Evolutionary conservation across 371 early-diverging fungal species (phyloP).

Genomic region (Lichtheimia hyalospora): DNA sequence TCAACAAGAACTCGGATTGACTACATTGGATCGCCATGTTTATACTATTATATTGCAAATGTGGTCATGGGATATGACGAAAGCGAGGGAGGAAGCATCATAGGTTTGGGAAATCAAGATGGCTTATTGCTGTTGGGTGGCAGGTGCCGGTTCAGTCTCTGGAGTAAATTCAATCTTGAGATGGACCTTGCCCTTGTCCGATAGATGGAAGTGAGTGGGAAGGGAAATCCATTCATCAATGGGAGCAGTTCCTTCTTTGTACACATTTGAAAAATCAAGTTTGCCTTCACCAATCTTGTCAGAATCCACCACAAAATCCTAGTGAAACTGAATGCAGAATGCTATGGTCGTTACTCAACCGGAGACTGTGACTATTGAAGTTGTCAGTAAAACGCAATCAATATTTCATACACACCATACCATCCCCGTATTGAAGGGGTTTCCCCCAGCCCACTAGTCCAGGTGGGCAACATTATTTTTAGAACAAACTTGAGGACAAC

Average conservation of each 20-base stretch:
- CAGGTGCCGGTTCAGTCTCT: no score
- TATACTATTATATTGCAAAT: conserved; percentile 14
- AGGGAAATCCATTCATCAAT: conserved; percentile 17
- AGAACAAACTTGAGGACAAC: no score
- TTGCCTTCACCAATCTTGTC: conserved; percentile 47
- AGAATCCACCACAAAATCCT: conserved; percentile 23
- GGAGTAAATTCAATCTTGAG: neutral
- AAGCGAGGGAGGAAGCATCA: conserved; percentile 18
- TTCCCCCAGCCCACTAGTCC: no score
- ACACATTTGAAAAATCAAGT: conserved; percentile 19
- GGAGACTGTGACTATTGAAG: no score
- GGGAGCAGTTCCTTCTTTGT: conserved; percentile 4
- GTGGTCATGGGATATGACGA: conserved; percentile 27
- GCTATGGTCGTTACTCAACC: no score
- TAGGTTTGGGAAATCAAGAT: no score
- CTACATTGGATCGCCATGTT: conserved; percentile 9
- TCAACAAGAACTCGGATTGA: conserved; percentile 15
- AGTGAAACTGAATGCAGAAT: conserved; percentile 36
- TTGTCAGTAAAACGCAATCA: no score
- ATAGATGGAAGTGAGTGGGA: conserved; percentile 19
- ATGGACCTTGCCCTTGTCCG: conserved; percentile 27
- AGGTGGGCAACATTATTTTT: no score
- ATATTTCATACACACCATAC: no score
- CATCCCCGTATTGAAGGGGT: no score
- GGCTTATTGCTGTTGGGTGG: no score